phyloP scores from a whole-genome alignment of 2,329 filamentous ascomycete genomes.

The Cladosporium phlei region DNA sequence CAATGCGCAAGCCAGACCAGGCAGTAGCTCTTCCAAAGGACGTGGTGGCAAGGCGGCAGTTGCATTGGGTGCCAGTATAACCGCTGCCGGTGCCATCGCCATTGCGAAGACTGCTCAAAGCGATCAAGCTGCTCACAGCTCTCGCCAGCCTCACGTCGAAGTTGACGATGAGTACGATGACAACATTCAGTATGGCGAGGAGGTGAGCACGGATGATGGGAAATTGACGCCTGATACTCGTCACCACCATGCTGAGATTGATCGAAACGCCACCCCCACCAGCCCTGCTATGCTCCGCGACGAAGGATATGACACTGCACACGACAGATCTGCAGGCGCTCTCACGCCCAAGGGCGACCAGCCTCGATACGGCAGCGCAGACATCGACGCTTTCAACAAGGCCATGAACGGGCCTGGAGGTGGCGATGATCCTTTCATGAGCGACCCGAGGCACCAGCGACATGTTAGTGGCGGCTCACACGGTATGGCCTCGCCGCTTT shows the following conservation, averaged over 20 bases:
- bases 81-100: conserved; percentile 24
- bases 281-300: conserved; percentile 62
- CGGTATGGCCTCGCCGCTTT: conserved; percentile 82
- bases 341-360: conserved; percentile 40
- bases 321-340: conserved; percentile 44
- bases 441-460: conserved; percentile 52
- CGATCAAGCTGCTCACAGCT: conserved; percentile 18
- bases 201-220: conserved; percentile 33
- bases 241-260: conserved; percentile 12
- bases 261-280: conserved; percentile 34
- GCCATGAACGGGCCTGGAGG: conserved; percentile 41
- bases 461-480: conserved; percentile 87
- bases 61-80: conserved; percentile 21
- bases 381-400: conserved; percentile 47
- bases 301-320: conserved; percentile 84
- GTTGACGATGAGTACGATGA: conserved; percentile 33
- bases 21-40: conserved; percentile 17
- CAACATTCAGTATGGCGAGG: conserved; percentile 20
- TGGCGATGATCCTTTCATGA: conserved; percentile 56
- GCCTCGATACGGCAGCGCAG: conserved; percentile 50
- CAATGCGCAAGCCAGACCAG: conserved; percentile 10
- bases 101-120: conserved; percentile 15
- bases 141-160: conserved; percentile 32
- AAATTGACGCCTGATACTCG: conserved; percentile 36
- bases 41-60: conserved; percentile 18